Base-by-base conservation (phyloP, 2,329 filamentous ascomycete species). In the Emergomyces orientalis region DNA sequence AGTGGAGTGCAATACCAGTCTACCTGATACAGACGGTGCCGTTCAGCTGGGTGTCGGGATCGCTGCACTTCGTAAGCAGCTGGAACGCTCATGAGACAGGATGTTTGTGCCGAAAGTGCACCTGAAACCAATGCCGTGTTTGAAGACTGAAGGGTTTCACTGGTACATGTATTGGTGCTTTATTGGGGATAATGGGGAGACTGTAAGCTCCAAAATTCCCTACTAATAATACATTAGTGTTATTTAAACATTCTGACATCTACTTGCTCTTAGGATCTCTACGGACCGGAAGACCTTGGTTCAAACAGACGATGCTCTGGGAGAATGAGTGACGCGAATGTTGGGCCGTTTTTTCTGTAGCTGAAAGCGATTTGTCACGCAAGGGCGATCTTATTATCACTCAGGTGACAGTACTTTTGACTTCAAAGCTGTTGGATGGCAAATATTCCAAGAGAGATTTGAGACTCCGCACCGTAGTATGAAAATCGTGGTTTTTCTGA, bases 111-210 rank as follows among this genome's bases (percentile, higher is more conserved):
- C 43, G 25, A 22, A 27, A 60, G 17, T 17, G 1, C 17, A 25
- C 4, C 41, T 54, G 34, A 61, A 54, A 54, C 47, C 43, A 27
- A 61, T 54, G 59, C 47, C 59, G 11, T 61, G 59, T 32, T 37
- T 61, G 59, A 54, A 54, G 37, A 19, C 27, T 19, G 14, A 39
- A n/a, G 59, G 59, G 2, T 13, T 54, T 11, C 4, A 27, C 22
- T 61, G 59, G 59, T 13, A 55, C 13, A 54, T 61, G 59, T 61
- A 54, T 32, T 55, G 32, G 41, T 61, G 47, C 32, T 61, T n/a
- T 55, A 32, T 61, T 22, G 32, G 47, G 39, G 45, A 37, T 14
- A 52, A 45, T n/a, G 30, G 47, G 27, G 59, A 61, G 32, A 55
- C 59, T 1, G 59, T 61, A 54, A 32, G 47, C 3, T 14, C 3